Conservation (phyloP, 805 yeast genomes). For the Kockiozyma suomiensis region DNA sequence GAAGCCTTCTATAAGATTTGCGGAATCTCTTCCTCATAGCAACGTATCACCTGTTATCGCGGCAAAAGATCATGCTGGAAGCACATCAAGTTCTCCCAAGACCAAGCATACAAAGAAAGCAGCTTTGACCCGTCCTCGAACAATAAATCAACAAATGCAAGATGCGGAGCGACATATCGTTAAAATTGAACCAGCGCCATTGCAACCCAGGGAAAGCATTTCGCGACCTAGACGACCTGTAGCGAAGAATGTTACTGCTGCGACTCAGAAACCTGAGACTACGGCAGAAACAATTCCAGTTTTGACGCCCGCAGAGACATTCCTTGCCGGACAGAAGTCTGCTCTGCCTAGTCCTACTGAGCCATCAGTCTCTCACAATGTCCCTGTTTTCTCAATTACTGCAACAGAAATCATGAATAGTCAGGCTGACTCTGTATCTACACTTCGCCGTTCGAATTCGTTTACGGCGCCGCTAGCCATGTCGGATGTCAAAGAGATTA, state of each 20-base stretch:
- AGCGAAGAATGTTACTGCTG: not conserved
- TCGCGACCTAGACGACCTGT: not conserved
- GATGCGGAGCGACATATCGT: slow-evolving; percentile 6
- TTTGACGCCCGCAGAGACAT: no score
- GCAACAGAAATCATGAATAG: no score
- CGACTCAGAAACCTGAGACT: no score
- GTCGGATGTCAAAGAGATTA: not conserved
- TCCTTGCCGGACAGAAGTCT: no score
- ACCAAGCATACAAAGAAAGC: not conserved
- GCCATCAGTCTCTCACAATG: no score
- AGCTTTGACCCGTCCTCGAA: not conserved
- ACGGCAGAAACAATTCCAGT: not conserved
- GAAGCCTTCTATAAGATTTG: not conserved
- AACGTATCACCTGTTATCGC: no score
- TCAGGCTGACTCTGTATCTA: not conserved
- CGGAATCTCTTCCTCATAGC: not conserved
- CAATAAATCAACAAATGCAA: not conserved
- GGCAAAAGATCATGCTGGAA: no score
- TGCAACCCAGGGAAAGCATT: not conserved
- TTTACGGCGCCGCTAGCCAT: not conserved
- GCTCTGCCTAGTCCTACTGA: no score
- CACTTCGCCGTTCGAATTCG: slow-evolving; percentile 3
- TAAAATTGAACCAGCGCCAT: not conserved
- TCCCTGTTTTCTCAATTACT: no score
- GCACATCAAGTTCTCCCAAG: no score